Evolutionary conservation across 805 yeast species (phyloP).

Genomic region (Cephaloascus fragrans): DNA sequence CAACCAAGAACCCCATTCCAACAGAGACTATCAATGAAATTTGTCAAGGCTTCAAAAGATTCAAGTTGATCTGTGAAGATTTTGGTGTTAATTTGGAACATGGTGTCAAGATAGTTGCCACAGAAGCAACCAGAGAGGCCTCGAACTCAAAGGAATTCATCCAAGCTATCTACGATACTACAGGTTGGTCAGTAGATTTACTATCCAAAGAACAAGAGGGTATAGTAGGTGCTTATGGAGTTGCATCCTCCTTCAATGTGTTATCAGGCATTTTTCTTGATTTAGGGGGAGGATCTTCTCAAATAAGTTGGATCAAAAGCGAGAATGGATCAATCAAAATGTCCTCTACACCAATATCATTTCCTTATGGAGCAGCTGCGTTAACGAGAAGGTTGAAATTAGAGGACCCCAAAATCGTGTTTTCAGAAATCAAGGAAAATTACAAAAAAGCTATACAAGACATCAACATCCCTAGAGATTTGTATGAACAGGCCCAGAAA

Average conservation of each 20-base stretch:
- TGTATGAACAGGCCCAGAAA: conserved; percentile 37
- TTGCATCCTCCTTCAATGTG: conserved; percentile 61
- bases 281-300: conserved; percentile 64
- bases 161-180: conserved; percentile 42
- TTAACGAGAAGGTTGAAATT: conserved; percentile 42
- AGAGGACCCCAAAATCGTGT: conserved; percentile 40
- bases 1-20: conserved; percentile 41
- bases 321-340: conserved; percentile 43
- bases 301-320: conserved; percentile 59
- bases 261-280: conserved; percentile 64
- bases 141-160: conserved; percentile 52
- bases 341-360: conserved; percentile 47
- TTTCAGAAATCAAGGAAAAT: conserved; percentile 43
- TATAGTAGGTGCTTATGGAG: conserved; percentile 60
- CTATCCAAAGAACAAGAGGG: conserved; percentile 59
- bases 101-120: conserved; percentile 59
- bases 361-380: conserved; percentile 72
- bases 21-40: conserved; percentile 49
- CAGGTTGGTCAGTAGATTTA: conserved; percentile 58
- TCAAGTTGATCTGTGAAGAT: conserved; percentile 60
- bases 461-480: conserved; percentile 41
- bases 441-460: conserved; percentile 38
- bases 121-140: conserved; percentile 68
- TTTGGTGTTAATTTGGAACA: conserved; percentile 53
- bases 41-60: conserved; percentile 54